Base-by-base conservation (phyloP, 805 yeast species). In the Spathaspora gorwiae region DNA sequence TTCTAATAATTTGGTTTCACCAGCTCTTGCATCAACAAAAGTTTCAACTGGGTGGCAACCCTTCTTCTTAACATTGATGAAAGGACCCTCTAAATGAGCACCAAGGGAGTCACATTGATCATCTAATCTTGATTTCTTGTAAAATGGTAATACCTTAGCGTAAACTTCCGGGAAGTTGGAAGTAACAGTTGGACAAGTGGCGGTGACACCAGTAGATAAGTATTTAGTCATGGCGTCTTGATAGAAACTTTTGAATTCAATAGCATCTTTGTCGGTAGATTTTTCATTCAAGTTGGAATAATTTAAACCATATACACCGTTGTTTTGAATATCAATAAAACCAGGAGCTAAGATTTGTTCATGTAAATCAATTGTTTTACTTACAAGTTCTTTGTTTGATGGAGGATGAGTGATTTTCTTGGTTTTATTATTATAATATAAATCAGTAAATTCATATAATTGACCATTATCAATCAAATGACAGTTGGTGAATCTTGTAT, bases 21-120 rank as follows among this genome's bases (percentile, higher is more conserved):
- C 69, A 11, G 57, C 61, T 35, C 50, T 50, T 15, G 75, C 76
- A 43, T 60, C 65, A 30, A 62, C 69, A 49, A 75, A 64, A n/a
- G 75, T 68, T 47, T 67, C 73, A 11, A 62, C 62, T 1, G 77
- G 78, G 51, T 76, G 81, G 49, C 81, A 76, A 4, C 81, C 81
- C 51, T 71, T 74, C 53, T 76, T 76, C 38, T 61, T 54, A 34
- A 65, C 59, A 44, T 73, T 75, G 47, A 79, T 70, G 54, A 79
- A 78, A 7, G 84, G 84, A 6, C 84, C 84, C 52, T 79, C 84
- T 35, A 75, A 60, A 54, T 79, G 84, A n/a, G 80, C 80, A 9
- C 84, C 84, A 45, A 79, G 60, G 4, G 75, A 68, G 53, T 76
- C 81, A 12, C 72, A 55, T 54, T 60, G 66, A 40, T 52, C 49